Percentiles rank a stretch among this genome's conserved stretches.
These are phyloP conservation scores for Elsinoe batatas DNA, from an alignment of 2,329 filamentous ascomycete species.

Conservation along the genomic window DNA sequence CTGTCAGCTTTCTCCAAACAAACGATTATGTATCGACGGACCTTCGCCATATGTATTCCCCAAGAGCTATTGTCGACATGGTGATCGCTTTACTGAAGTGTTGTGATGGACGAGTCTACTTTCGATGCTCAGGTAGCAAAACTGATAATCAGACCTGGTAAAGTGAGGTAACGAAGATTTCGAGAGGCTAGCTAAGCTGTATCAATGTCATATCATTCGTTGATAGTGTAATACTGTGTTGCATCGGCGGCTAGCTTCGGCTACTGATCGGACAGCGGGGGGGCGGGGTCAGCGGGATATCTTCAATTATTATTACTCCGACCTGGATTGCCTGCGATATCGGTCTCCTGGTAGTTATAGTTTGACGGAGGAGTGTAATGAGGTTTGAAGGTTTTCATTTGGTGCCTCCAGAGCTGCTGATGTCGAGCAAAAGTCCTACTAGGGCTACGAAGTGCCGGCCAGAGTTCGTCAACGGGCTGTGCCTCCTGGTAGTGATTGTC, in stretches of 20 bases:
- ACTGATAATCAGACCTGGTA: too few species aligned
- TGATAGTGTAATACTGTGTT: background rate
- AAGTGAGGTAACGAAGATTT: too few species aligned
- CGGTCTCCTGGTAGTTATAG: too few species aligned
- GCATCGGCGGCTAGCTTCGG: background rate
- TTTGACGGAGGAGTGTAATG: too few species aligned
- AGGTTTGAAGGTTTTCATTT: too few species aligned
- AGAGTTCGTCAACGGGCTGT: too few species aligned
- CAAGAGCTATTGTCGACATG: constrained; percentile 6
- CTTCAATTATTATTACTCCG: too few species aligned
- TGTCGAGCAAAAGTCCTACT: too few species aligned
- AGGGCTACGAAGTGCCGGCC: too few species aligned
- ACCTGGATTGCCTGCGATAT: too few species aligned
- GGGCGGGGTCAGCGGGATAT: background rate
- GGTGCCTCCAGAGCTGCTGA: too few species aligned
- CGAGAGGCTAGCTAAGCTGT: background rate
- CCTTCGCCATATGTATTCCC: constrained; percentile 12
- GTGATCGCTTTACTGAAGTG: background rate
- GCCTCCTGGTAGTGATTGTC: too few species aligned
- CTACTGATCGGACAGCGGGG: background rate
- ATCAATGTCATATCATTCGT: background rate
- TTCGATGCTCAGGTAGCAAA: background rate
- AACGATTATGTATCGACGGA: background rate
- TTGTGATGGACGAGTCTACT: background rate
- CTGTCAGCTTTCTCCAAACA: background rate